Conservation (phyloP, 441 rosid species). For the Dalechampia spathulata region DNA sequence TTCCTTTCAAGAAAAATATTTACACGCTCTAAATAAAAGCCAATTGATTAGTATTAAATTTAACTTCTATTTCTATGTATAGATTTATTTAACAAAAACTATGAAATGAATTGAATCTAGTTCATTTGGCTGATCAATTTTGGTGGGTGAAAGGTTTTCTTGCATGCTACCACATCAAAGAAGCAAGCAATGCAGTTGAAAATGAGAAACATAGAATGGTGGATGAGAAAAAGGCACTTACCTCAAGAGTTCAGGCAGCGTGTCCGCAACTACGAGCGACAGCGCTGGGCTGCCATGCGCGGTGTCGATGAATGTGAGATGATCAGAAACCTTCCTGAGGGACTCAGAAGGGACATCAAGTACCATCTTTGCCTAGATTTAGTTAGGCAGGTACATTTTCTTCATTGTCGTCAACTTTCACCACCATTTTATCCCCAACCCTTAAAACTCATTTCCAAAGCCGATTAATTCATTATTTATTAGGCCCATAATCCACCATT, state of each 20-base stretch:
- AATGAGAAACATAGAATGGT: slow-evolving; percentile 97
- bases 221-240: slow-evolving; percentile 87
- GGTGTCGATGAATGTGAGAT: slow-evolving; percentile 87
- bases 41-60: too few species aligned
- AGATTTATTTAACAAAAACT: too few species aligned
- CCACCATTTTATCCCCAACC: too few species aligned
- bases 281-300: slow-evolving; percentile 94
- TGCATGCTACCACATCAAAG: slow-evolving; percentile 94
- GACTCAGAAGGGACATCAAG: slow-evolving; percentile 88
- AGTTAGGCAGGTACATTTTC: slow-evolving; percentile 86
- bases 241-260: slow-evolving; percentile 77
- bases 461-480: too few species aligned
- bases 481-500: too few species aligned
- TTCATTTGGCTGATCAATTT: too few species aligned
- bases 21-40: too few species aligned
- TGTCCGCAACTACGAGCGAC: slow-evolving; percentile 85
- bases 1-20: too few species aligned
- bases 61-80: too few species aligned
- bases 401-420: too few species aligned
- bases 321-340: slow-evolving; percentile 85
- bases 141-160: slow-evolving; percentile 59
- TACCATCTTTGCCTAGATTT: slow-evolving; percentile 88
- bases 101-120: too few species aligned
- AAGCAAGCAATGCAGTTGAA: slow-evolving; percentile 93
- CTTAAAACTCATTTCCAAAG: too few species aligned